A percentile compares a stretch with the other conserved stretches of the same genome.
phyloP scores from a whole-genome alignment of 306 rosid species.

The Castanea mollissima region DNA sequence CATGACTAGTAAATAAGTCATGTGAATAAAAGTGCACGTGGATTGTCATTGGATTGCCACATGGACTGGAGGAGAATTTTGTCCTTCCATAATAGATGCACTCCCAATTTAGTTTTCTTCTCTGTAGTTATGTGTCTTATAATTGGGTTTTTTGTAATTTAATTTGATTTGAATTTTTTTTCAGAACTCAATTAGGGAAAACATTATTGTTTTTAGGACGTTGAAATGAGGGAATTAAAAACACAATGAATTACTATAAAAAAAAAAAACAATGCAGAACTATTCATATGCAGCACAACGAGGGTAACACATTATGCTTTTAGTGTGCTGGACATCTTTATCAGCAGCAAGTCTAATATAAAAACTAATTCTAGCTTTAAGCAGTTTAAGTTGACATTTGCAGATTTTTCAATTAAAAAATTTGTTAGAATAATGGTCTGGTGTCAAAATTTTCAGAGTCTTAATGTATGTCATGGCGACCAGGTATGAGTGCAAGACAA shows the following conservation, averaged over 20 bases:
- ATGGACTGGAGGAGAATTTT: no score
- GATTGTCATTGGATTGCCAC: no score
- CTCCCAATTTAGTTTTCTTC: slow-evolving; percentile 19
- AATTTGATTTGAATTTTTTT: neutral
- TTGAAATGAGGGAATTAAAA: neutral
- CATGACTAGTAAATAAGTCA: no score
- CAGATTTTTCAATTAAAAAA: no score
- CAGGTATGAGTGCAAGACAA: neutral
- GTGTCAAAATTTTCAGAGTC: neutral
- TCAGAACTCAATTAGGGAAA: neutral
- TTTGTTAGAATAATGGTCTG: neutral
- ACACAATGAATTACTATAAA: neutral
- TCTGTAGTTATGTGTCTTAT: neutral
- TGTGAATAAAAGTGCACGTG: no score
- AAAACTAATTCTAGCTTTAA: no score
- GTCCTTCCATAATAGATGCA: neutral
- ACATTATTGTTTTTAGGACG: neutral
- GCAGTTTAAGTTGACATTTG: no score
- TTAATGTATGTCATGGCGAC: neutral
- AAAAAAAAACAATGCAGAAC: neutral
- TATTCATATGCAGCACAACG: neutral
- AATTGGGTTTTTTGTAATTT: slow-evolving; percentile 12
- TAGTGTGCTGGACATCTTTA: neutral
- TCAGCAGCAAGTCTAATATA: no score
- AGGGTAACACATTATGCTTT: neutral